Conservation (phyloP, 2,329 filamentous ascomycete species). For the Elsinoe australis region DNA sequence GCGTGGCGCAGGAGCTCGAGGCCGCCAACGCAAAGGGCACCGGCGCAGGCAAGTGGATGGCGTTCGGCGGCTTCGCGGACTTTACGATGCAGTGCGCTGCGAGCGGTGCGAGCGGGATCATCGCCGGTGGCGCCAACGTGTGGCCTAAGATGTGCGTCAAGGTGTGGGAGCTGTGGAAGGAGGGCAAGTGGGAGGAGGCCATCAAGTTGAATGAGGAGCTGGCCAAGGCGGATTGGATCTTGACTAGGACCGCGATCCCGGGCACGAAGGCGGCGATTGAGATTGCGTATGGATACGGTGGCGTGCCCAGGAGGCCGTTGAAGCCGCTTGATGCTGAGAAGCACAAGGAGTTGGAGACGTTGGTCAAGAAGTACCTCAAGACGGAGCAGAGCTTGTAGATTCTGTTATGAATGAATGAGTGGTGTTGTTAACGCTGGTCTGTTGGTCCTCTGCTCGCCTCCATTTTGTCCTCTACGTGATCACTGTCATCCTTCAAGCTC, state of each 20-base stretch:
- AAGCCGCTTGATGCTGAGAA: slow-evolving; percentile 54
- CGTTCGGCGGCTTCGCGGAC: slow-evolving; percentile 80
- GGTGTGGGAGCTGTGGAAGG: slow-evolving; percentile 67
- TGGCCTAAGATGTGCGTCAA: slow-evolving; percentile 73
- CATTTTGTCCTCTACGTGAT: not conserved
- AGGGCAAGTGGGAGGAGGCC: slow-evolving; percentile 68
- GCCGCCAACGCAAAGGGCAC: slow-evolving; percentile 56
- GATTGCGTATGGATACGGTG: slow-evolving; percentile 74
- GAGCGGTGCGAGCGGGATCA: slow-evolving; percentile 73
- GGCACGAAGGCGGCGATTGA: slow-evolving; percentile 81
- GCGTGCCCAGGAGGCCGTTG: slow-evolving; percentile 64
- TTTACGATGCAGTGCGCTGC: slow-evolving; percentile 76
- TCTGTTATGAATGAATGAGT: slow-evolving; percentile 3
- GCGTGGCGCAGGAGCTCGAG: slow-evolving; percentile 64
- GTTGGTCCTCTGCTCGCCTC: no score
- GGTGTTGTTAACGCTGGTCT: no score
- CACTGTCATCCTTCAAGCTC: not conserved
- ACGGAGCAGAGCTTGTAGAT: slow-evolving; percentile 26
- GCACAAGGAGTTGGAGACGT: slow-evolving; percentile 20
- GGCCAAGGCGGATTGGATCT: slow-evolving; percentile 70
- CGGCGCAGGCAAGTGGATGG: slow-evolving; percentile 57
- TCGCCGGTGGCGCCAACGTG: slow-evolving; percentile 77
- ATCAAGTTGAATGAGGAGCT: slow-evolving; percentile 68
- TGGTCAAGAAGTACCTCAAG: slow-evolving; percentile 27
- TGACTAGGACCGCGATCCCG: slow-evolving; percentile 74